A percentile compares a stretch with the other conserved stretches of the same genome.
Conservation (phyloP, 306 rosid genomes). For the Glycine tomentella region DNA sequence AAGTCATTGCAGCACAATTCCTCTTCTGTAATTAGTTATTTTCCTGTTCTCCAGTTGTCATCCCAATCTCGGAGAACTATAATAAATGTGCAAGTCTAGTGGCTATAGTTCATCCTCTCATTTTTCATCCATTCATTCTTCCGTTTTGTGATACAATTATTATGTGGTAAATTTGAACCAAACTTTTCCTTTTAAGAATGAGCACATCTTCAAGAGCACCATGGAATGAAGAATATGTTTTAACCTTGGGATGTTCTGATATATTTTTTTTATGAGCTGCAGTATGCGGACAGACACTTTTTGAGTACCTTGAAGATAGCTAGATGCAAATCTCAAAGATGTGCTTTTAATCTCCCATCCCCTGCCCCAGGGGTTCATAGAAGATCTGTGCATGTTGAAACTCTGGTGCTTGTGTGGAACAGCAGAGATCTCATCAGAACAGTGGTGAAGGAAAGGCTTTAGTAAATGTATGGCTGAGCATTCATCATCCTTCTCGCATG, state of each 20-base stretch:
- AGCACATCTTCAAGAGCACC: conserved; percentile 19
- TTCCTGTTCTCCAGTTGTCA: too few species aligned
- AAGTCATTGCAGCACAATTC: conserved; percentile 47
- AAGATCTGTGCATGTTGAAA: conserved; percentile 69
- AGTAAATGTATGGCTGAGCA: neutral
- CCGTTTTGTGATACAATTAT: neutral
- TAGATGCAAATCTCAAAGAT: conserved; percentile 62
- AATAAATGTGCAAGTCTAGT: neutral
- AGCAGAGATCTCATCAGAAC: conserved; percentile 55
- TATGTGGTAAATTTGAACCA: conserved; percentile 9
- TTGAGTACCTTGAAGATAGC: conserved; percentile 71
- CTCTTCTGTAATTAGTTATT: neutral
- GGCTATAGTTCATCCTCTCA: neutral
- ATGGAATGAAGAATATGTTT: conserved; percentile 8
- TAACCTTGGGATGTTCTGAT: conserved; percentile 41
- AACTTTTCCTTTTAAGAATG: neutral
- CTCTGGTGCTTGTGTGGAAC: conserved; percentile 72
- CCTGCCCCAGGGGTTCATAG: conserved; percentile 36
- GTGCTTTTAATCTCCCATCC: conserved; percentile 47
- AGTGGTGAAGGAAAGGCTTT: conserved; percentile 77
- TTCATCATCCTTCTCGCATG: neutral
- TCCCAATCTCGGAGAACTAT: conserved; percentile 21
- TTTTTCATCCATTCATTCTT: conserved; percentile 25
- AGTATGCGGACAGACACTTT: conserved; percentile 56
- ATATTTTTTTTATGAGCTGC: neutral